phyloP scores from a whole-genome alignment of 441 rosid genomes.

The Metrosideros polymorpha region DNA sequence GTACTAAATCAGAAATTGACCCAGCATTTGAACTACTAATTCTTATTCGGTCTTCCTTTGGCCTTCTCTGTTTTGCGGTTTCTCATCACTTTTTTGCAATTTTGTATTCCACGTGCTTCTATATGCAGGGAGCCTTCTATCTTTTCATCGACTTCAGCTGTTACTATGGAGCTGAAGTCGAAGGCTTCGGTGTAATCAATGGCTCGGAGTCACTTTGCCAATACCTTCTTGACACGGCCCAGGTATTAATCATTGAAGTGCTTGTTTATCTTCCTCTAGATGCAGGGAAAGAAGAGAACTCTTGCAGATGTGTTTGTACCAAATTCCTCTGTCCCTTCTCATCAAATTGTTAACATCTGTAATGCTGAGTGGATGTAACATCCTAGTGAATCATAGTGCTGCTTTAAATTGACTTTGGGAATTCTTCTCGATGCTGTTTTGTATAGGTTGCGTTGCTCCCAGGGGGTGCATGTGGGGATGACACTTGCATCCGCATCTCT shows the following conservation, averaged over 20 bases:
- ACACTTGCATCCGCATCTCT: slow-evolving; percentile 79
- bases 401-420: background rate
- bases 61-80: background rate
- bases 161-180: slow-evolving; percentile 65
- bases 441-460: slow-evolving; percentile 90
- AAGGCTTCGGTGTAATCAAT: slow-evolving; percentile 62
- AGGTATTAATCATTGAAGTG: slow-evolving; percentile 20
- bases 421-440: background rate
- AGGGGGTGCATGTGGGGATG: slow-evolving; percentile 94
- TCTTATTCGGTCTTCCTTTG: background rate
- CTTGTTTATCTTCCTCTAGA: background rate
- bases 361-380: background rate
- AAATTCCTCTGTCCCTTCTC: background rate
- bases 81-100: background rate
- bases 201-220: slow-evolving; percentile 68
- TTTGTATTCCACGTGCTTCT: background rate
- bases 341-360: background rate
- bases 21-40: background rate
- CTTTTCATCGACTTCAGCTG: slow-evolving; percentile 78
- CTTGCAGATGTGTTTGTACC: background rate
- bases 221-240: slow-evolving; percentile 56
- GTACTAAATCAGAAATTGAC: slow-evolving; percentile 11
- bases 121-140: slow-evolving; percentile 89
- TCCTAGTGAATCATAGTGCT: background rate
- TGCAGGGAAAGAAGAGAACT: background rate